Evolutionary conservation across 139 green algal species (phyloP), one percentile per base, ranked within the genome.

Genomic region (Trebouxia sp.): DNA sequence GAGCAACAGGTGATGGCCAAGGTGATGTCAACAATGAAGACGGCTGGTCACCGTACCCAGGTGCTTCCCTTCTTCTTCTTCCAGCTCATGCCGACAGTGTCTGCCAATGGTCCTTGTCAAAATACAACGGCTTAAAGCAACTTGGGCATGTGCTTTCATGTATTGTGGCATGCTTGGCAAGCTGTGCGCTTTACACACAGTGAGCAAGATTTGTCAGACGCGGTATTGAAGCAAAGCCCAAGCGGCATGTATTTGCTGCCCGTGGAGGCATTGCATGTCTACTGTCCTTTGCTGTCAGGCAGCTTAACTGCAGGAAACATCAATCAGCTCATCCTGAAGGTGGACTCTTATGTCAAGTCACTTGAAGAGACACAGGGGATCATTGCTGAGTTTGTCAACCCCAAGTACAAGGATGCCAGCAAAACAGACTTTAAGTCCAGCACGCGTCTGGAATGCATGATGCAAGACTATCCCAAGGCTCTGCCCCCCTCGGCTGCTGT

Each of bases 401-500:
- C 97, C 65, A 99, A 99, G 88, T 97, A 97, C 81, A 92, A 89
- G 65, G 97, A 99, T 85, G 85, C 85, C 47, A 92, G 76, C 82
- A 93, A 91, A 79, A 97, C 91, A 1, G 80, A 74, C 1, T 99
- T 99, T 89, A 99, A 99, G 87, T 92, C 83, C 69, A 88, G 88
- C 83, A 99, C 97, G 3, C 92, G 97, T 3, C 90, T 99, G n/a
- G 97, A 99, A 88, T 99, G 97, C 91, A 99, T 99, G 97, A 99
- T 99, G 97, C 96, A 98, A 89, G 97, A 98, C 84, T 96, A 94
- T 80, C 92, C 94, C n/a, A 93, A 94, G 76, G 89, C 79, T 2
- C 87, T 97, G 76, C 88, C 89, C 6, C 26, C 83, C 43, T 70
- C 39, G 43, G 89, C 94, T 41, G 87, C 87, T 11, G 93, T 99